Base-by-base conservation (phyloP, 371 early-diverging fungal genomes). In the Fennellomyces sp. region DNA sequence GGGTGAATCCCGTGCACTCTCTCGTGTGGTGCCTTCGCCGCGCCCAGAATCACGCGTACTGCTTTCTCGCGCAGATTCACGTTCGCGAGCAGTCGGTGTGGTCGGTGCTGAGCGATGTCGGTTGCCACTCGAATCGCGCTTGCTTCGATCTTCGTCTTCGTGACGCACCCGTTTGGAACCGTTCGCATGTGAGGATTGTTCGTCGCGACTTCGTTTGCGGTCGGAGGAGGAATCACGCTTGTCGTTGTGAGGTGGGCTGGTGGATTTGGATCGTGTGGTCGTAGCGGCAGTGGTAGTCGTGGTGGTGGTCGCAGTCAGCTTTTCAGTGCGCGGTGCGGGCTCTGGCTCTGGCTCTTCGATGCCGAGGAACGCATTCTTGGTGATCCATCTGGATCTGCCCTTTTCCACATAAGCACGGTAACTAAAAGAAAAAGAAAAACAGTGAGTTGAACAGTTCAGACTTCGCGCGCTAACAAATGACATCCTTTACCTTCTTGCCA, bases 321-420 rank as follows among this genome's bases (percentile, higher is more conserved):
- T 30, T 28, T 52, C 56, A 3, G 50, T 19, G n/a, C 31, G 54
- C 27, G 5, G 35, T 51, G 26, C 26, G 10, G 35, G 52, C 25
- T 60, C 51, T 4, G 53, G 47, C 12, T 56, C 48, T 11, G 53
- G 27, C 41, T 70, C 64, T 21, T 62, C 58, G 5, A 39, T 51
- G 6, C 75, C 75, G 39, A 72, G 31, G 38, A 78, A 78, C 0
- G 51, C 62, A 25, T 75, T 58, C 45, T 72, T 72, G 19, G 61
- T 55, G 0, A 69, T 52, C 75, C 78, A 75, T 6, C 64, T 64
- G 5, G 57, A 21, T 38, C 70, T 74, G 55, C 64, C 61, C 36
- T 75, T 78, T 11, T 66, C 64, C 27, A 74, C 63, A 8, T 76
- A 31, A 19, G 69, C 70, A 27, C 70, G 42, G 35, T 75, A 73